Base-by-base conservation (phyloP, 1,284 basidiomycete genomes). In the Trametes pubescens region DNA sequence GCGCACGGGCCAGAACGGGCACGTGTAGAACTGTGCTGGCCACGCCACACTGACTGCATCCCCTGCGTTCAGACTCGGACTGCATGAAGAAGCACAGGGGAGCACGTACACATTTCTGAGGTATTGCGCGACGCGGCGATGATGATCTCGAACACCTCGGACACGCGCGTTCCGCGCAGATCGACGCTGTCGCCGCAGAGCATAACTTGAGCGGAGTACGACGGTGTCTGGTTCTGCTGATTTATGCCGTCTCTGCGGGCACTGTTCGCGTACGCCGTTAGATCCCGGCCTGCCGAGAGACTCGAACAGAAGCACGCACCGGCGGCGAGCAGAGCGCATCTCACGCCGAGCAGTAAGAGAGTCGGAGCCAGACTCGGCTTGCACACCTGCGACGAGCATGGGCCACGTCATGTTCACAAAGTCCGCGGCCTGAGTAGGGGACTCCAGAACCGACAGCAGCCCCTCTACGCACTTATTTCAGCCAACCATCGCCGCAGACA, bases 171-270 rank as follows among this genome's bases (percentile, higher is more conserved):
- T 40, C 59, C 53, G 1, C 51, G 40, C 37, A 32, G 44, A 49
- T 69, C 65, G 22, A 64, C 63, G 51, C 57, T 64, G 60, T 72
- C 71, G 0, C 61, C 59, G 51, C 71, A 72, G 16, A 56, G 11
- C 32, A 71, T 63, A 2, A 67, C 67, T 0, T 22, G 13, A 29
- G 22, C n/a, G 0, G 53, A 37, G 51, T 68, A 68, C 18, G 59
- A 51, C 7, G n/a, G 44, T 5, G 58, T 55, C 21, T 49, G 46
- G 37, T 53, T 58, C 24, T 48, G 43, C 9, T 52, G 53, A 22
- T 49, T 38, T 37, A 35, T 61, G 48, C 29, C 22, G 48, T 49
- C 48, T 11, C 48, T 26, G 10, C 49, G 10, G 4, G 44, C n/a
- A 16, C 58, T 57, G 35, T 22, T 7, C 5, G 13, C 22, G 21